Evolutionary conservation across 148 eudicot genomes (phyloP), one percentile per base, ranked within the genome.

Genomic region (Vaccinium vitisidaea): DNA sequence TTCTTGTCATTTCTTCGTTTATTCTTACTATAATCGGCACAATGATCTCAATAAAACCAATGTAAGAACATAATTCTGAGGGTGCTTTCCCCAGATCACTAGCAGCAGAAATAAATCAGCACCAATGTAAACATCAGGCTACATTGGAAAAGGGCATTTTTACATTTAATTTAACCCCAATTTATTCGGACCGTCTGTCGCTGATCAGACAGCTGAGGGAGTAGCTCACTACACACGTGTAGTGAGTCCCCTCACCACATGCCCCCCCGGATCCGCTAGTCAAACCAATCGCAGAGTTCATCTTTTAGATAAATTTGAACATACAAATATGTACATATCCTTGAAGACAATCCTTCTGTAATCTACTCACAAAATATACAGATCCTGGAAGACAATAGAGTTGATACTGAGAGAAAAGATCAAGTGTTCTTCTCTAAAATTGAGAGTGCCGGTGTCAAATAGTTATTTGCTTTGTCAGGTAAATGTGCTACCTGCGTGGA

Each of bases 401-500:
- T 54, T 18, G 39, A 50, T 5, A 32, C 13, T 10, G 52, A 58
- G 84, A 50, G n/a, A 32, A 25, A 16, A 32, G 52, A 59, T 93
- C 89, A 97, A 15, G 99, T 97, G 89, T 97, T 97, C 91, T 94
- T 97, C 93, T 97, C 99, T 67, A 97, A 91, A 82, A 89, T 93
- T 30, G 93, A 90, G 70, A 97, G 91, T 2, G 99, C 99, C 3
- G 99, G 99, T 46, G 99, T 93, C 85, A 97, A 75, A 80, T 97
- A 97, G 75, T 97, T 97, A 83, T 97, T 97, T 54, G 99, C 98
- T 88, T 97, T 97, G 88, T 95, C 99, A 48, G 99, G 99, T 85
- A 97, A 91, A 91, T 97, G 99, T 78, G 99, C 99, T 82, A 97
- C 98, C 98, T 96, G 93, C 85, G 82, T 32, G 70, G 39, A 77